Conservation (phyloP, 352 stramenopile species). For the Globisporangium recalcitrans region DNA sequence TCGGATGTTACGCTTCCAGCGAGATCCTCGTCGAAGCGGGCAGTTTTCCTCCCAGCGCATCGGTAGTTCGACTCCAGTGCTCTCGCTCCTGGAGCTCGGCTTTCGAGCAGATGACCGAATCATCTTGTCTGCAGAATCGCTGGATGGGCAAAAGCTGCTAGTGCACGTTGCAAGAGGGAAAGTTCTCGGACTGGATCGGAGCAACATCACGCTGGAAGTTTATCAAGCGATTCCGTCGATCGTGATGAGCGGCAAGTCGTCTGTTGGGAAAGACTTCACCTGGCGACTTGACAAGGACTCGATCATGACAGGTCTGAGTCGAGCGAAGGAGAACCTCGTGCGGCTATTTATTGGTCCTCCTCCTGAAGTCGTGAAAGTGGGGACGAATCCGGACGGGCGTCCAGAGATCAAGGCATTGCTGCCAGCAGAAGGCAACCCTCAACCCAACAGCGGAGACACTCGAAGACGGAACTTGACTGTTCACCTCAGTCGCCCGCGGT, state of each 20-base stretch:
- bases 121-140: conserved; percentile 66
- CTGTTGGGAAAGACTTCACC: conserved; percentile 52
- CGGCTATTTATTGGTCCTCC: conserved; percentile 55
- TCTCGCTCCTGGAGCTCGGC: conserved; percentile 44
- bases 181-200: conserved; percentile 40
- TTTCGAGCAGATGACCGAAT: conserved; percentile 70
- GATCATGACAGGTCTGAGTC: conserved; percentile 57
- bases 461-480: conserved; percentile 60
- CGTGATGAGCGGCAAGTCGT: conserved; percentile 46
- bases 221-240: conserved; percentile 58
- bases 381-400: conserved; percentile 26
- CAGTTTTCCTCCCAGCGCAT: background rate
- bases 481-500: conserved; percentile 52
- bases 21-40: conserved; percentile 30
- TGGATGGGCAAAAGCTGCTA: conserved; percentile 57
- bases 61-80: background rate
- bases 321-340: conserved; percentile 77
- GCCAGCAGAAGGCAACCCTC: conserved; percentile 7
- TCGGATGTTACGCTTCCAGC: conserved; percentile 43
- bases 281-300: conserved; percentile 79
- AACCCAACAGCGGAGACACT: conserved; percentile 33
- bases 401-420: conserved; percentile 32
- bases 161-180: conserved; percentile 57
- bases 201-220: conserved; percentile 44
- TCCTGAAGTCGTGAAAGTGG: conserved; percentile 36